Evolutionary conservation across 2,329 filamentous ascomycete genomes (phyloP), one percentile per base, ranked within the genome.

Genomic region (Fusarium sororula): DNA sequence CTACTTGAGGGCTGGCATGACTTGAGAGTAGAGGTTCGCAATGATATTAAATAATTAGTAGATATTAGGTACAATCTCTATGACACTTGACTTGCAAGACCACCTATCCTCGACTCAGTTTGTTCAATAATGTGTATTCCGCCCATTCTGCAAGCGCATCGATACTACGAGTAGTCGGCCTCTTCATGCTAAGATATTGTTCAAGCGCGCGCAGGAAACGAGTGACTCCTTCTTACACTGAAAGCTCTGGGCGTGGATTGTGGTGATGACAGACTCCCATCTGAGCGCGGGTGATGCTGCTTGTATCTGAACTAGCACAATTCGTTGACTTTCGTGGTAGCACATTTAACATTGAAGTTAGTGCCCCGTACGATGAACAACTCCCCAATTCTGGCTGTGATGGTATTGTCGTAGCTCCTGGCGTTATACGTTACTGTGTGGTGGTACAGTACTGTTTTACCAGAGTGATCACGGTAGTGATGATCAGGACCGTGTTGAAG

Each of bases 1-100:
- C 48, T 51, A 1, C 0, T 35, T 0, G 7, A 7, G 3, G 15
- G 1, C 3, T n/a, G 4, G 5, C 0, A 7, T 22, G n/a, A n/a
- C n/a, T n/a, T n/a, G n/a, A n/a, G 0, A 1, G 13, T 22, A 28
- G 0, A 22, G 26, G 15, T 1, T 14, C 15, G 11, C 2, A 6
- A 32, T 32, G 8, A 2, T 20, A 0, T 20, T n/a, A n/a, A n/a
- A n/a, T 11, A 14, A 35, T 7, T 24, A 7, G 30, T 4, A 51
- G 30, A 20, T 7, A 0, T 20, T 20, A 35, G 17, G 48, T 32
- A n/a, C 17, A 35, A 12, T 9, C 28, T 18, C 5, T 30, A 30
- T 22, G 15, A 48, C 26, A n/a, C 4, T 30, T 3, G 14, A 17
- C 26, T n/a, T 18, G 5, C 11, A 18, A 32, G 47, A n/a, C 14